Evolutionary conservation across 225 moss, liverwort and hornwort genomes (phyloP).

Genomic region (Pseudisothecium myosuroides): DNA sequence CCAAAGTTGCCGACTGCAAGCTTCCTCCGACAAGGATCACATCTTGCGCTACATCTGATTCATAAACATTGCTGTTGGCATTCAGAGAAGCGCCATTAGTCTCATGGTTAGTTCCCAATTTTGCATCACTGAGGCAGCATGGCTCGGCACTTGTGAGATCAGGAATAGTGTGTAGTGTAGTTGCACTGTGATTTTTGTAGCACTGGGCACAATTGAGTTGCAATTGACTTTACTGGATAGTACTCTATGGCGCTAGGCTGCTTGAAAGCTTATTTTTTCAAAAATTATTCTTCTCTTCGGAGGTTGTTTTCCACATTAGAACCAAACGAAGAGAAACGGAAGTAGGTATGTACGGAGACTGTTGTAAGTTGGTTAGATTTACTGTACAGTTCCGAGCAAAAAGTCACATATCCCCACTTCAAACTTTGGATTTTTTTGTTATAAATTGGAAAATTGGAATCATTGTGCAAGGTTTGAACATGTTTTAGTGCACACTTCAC

Average conservation of each 20-base stretch:
- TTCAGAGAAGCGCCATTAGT: not conserved
- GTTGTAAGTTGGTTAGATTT: not conserved
- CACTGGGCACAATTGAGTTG: not conserved
- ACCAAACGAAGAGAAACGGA: not conserved
- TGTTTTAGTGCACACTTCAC: not conserved
- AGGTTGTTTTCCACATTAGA: not conserved
- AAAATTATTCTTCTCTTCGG: not conserved
- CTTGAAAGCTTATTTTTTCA: not conserved
- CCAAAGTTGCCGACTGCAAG: conserved; percentile 88
- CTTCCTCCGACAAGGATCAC: conserved; percentile 55
- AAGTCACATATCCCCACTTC: not conserved
- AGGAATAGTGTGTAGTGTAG: not conserved
- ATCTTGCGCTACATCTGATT: conserved; percentile 60
- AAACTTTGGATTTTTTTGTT: not conserved
- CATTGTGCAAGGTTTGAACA: not conserved
- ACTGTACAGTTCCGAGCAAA: not conserved
- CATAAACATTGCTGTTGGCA: not conserved
- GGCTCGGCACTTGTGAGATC: not conserved
- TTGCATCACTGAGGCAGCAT: not conserved
- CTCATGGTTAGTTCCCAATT: not conserved
- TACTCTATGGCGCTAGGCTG: not conserved
- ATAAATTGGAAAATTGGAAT: not conserved
- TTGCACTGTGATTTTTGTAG: not conserved
- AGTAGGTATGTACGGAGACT: not conserved
- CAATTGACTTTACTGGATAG: not conserved